Conservation (phyloP, 1,139 yeast genomes). For the Geotrichum australiense region DNA sequence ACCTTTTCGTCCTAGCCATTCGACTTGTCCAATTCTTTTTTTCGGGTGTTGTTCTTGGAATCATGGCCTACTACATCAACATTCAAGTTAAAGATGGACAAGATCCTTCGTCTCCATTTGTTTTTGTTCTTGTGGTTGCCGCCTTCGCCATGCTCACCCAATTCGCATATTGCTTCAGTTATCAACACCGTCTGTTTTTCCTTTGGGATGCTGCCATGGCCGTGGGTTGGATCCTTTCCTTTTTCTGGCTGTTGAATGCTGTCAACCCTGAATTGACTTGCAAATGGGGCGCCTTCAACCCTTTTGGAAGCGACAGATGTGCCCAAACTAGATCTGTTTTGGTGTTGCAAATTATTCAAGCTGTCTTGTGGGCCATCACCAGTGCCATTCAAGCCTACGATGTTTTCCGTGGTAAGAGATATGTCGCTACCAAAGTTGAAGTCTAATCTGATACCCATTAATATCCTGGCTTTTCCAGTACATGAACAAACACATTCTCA, state of each 20-base stretch:
- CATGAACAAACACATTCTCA: too few relatives aligned
- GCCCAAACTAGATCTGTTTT: constrained; percentile 31
- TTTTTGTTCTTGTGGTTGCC: constrained; percentile 28
- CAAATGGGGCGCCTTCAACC: constrained; percentile 31
- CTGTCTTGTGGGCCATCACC: constrained; percentile 28
- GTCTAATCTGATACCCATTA: constrained; percentile 3
- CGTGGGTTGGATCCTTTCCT: constrained; percentile 27
- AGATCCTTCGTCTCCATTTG: constrained; percentile 28
- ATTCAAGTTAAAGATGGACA: constrained; percentile 21
- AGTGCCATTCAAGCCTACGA: constrained; percentile 20
- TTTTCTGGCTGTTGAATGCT: constrained; percentile 30
- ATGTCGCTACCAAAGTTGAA: constrained; percentile 13
- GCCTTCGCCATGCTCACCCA: constrained; percentile 28
- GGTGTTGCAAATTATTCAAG: constrained; percentile 27
- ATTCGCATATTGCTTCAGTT: constrained; percentile 29
- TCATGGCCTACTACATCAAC: constrained; percentile 30
- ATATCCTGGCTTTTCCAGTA: too few relatives aligned
- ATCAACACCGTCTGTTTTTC: constrained; percentile 25
- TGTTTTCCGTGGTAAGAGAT: constrained; percentile 16
- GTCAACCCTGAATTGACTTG: constrained; percentile 24
- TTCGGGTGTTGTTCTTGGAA: constrained; percentile 31
- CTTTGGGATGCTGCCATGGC: constrained; percentile 30
- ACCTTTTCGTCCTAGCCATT: constrained; percentile 27
- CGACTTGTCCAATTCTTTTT: constrained; percentile 32
- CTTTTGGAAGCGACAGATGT: constrained; percentile 30